Conservation (phyloP, 2,329 filamentous ascomycete genomes). For the Fusarium goolgardi region DNA sequence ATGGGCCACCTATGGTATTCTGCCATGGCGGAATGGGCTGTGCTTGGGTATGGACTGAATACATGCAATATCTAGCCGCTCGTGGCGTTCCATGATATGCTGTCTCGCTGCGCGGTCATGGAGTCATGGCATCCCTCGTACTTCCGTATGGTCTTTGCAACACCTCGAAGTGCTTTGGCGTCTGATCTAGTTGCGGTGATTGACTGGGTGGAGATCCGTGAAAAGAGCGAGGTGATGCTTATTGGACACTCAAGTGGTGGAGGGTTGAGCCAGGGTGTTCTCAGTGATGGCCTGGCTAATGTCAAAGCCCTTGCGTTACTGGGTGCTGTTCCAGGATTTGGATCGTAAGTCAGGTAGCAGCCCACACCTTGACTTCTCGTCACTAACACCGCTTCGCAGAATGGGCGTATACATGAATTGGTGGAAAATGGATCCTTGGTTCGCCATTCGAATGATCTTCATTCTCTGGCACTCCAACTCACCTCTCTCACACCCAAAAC, state of each 20-base stretch:
- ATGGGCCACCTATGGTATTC: constrained; percentile 59
- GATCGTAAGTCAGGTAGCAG: constrained; percentile 39
- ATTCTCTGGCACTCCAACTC: constrained; percentile 64
- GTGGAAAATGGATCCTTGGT: constrained; percentile 60
- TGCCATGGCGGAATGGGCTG: constrained; percentile 66
- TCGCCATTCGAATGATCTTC: constrained; percentile 58
- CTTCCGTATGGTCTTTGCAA: constrained; percentile 60
- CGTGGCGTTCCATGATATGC: constrained; percentile 63
- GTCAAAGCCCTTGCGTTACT: constrained; percentile 60
- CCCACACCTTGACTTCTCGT: not conserved
- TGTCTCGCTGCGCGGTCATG: constrained; percentile 64
- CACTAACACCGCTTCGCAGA: constrained; percentile 45
- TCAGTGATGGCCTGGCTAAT: constrained; percentile 55
- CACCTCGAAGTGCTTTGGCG: constrained; percentile 55
- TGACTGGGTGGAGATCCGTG: constrained; percentile 50
- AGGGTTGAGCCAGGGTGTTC: constrained; percentile 61
- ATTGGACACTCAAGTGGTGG: constrained; percentile 65
- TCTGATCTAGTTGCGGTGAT: constrained; percentile 59
- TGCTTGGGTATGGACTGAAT: constrained; percentile 64
- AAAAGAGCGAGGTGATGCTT: constrained; percentile 54
- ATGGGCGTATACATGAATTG: constrained; percentile 61
- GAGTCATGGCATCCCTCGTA: constrained; percentile 64
- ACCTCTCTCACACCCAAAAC: constrained; percentile 61
- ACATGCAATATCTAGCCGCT: constrained; percentile 61
- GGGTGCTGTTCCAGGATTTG: constrained; percentile 60